Evolutionary conservation across 345 rosid species (phyloP).

Genomic region (Eucalyptus cladocalyx): DNA sequence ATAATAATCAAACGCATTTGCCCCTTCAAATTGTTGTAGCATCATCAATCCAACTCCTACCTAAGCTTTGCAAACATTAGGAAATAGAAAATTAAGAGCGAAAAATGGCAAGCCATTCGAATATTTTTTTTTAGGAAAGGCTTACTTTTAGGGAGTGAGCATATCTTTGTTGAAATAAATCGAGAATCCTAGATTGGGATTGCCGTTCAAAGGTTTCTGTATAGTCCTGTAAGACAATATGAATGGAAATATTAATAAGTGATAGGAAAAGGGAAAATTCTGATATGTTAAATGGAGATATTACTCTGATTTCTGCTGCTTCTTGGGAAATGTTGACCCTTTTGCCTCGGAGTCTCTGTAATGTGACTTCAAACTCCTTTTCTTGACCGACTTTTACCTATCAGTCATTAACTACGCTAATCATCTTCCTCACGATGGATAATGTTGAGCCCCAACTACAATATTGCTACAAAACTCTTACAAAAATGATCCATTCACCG

Average conservation of each 20-base stretch:
- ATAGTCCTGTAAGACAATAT: conserved; percentile 2
- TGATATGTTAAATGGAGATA: not conserved
- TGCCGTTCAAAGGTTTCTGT: conserved; percentile 5
- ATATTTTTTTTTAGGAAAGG: not conserved
- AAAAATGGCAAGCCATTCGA: not conserved
- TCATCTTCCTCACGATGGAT: not conserved
- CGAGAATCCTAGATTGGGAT: conserved; percentile 5
- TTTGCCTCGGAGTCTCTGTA: conserved; percentile 31
- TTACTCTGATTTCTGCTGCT: conserved; percentile 30
- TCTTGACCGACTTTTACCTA: conserved; percentile 29
- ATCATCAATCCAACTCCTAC: conserved; percentile 41
- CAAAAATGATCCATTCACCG: not conserved
- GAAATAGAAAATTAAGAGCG: not conserved
- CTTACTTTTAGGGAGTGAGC: conserved; percentile 20
- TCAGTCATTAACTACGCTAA: not conserved
- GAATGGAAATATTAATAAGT: not conserved
- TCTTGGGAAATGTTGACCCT: conserved; percentile 29
- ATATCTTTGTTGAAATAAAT: conserved; percentile 25
- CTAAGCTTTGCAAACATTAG: not conserved
- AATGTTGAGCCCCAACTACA: not conserved
- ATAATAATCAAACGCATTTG: conserved; percentile 23
- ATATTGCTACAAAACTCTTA: not conserved
- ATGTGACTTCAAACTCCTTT: conserved; percentile 22
- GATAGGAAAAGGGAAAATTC: not conserved
- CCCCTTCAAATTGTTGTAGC: conserved; percentile 31